Conservation (phyloP, 352 stramenopile genomes). For the Phytopythium oedochilum region DNA sequence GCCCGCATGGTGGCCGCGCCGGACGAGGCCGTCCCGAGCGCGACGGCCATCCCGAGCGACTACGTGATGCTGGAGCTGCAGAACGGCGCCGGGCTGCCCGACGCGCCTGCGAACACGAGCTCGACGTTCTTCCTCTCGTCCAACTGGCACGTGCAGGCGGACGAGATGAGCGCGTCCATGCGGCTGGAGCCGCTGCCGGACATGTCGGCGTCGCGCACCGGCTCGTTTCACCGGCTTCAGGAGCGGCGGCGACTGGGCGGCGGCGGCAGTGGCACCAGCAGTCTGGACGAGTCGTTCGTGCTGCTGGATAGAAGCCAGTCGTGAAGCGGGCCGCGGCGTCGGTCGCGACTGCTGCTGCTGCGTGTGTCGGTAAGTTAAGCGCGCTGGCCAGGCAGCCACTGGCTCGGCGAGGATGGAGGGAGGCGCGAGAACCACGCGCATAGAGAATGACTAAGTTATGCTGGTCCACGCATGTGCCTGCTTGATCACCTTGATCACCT, state of each 20-base stretch:
- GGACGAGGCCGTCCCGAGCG: slow-evolving; percentile 7
- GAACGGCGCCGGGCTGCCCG: slow-evolving; percentile 47
- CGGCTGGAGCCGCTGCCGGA: slow-evolving; percentile 22
- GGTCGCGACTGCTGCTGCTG: background rate
- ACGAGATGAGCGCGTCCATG: slow-evolving; percentile 74
- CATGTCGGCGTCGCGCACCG: slow-evolving; percentile 3
- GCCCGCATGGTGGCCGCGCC: slow-evolving; percentile 43
- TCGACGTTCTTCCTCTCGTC: slow-evolving; percentile 84
- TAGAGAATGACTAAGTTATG: slow-evolving; percentile 7
- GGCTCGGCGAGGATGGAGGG: background rate
- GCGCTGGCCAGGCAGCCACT: background rate
- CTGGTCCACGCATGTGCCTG: too few relatives aligned
- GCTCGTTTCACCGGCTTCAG: slow-evolving; percentile 8
- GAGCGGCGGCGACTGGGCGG: slow-evolving; percentile 11
- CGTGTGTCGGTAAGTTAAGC: slow-evolving; percentile 1
- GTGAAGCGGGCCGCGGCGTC: background rate
- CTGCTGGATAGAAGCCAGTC: slow-evolving; percentile 36
- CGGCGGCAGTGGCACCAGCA: too few relatives aligned
- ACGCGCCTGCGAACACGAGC: slow-evolving; percentile 19
- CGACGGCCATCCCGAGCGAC: slow-evolving; percentile 46
- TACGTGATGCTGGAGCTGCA: slow-evolving; percentile 84
- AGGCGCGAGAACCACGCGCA: too few relatives aligned
- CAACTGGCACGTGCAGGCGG: slow-evolving; percentile 69
- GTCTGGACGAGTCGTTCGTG: slow-evolving; percentile 72
- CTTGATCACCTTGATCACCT: too few relatives aligned